A percentile compares a stretch with the other conserved stretches of the same genome.
Conservation (phyloP, 1,139 yeast genomes). For the Suhomyces terraborum region DNA sequence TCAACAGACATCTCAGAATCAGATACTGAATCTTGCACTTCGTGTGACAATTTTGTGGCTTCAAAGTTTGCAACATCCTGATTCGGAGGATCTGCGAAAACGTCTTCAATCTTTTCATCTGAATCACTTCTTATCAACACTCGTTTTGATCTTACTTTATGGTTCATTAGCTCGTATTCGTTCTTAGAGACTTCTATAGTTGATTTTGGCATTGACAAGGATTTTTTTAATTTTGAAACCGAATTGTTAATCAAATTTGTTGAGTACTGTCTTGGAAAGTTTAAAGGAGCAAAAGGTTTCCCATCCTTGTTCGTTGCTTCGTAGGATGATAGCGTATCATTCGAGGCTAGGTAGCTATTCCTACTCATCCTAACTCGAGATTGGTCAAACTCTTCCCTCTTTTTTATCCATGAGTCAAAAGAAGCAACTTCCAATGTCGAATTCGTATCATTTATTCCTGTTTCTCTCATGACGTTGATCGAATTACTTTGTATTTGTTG, state of each 20-base stretch:
- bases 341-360: slow-evolving; percentile 34
- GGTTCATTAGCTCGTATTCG: slow-evolving; percentile 12
- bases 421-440: slow-evolving; percentile 35
- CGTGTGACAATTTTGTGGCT: slow-evolving; percentile 8
- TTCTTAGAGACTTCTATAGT: slow-evolving; percentile 18
- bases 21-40: slow-evolving; percentile 32
- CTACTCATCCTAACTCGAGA: slow-evolving; percentile 18
- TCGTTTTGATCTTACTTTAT: slow-evolving; percentile 14
- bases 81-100: slow-evolving; percentile 9
- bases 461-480: slow-evolving; percentile 2
- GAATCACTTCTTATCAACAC: not conserved
- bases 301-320: slow-evolving; percentile 5
- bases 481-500: slow-evolving; percentile 4
- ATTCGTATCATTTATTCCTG: slow-evolving; percentile 39
- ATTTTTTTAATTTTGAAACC: slow-evolving; percentile 25
- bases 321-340: slow-evolving; percentile 26
- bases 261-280: slow-evolving; percentile 14
- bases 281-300: slow-evolving; percentile 6
- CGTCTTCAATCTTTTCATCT: slow-evolving; percentile 4
- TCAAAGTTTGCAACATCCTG: slow-evolving; percentile 4
- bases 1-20: slow-evolving; percentile 35
- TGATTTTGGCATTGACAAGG: slow-evolving; percentile 26
- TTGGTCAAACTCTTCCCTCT: slow-evolving; percentile 51
- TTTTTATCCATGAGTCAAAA: slow-evolving; percentile 54
- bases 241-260: slow-evolving; percentile 26